Evolutionary conservation across 2,329 filamentous ascomycete genomes (phyloP).

Genomic region (Curvularia sp.): DNA sequence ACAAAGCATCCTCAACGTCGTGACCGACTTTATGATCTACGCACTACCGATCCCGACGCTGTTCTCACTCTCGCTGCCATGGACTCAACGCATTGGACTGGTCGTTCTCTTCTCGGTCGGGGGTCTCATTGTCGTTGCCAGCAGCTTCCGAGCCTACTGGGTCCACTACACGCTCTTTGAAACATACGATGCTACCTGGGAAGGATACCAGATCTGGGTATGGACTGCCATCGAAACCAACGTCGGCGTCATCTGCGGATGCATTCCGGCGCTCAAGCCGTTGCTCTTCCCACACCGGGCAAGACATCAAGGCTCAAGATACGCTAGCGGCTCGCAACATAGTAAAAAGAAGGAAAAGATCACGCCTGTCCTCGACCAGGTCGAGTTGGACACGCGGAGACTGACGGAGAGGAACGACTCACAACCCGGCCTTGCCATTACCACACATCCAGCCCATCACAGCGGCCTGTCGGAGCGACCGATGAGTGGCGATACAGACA

Average conservation of each 20-base stretch:
- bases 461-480: conserved; percentile 35
- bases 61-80: conserved; percentile 55
- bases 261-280: conserved; percentile 55
- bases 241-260: conserved; percentile 55
- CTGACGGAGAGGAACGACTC: conserved; percentile 39
- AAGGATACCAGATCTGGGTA: conserved; percentile 53
- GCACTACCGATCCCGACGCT: conserved; percentile 57
- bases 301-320: conserved; percentile 39
- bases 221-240: conserved; percentile 56
- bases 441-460: conserved; percentile 23
- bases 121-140: conserved; percentile 56
- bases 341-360: conserved; percentile 44
- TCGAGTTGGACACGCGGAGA: conserved; percentile 46
- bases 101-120: conserved; percentile 55
- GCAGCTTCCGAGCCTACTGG: conserved; percentile 57
- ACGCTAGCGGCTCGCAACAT: conserved; percentile 41
- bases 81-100: conserved; percentile 54
- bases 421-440: conserved; percentile 30
- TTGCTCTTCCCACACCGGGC: conserved; percentile 48
- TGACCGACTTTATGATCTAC: conserved; percentile 57
- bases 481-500: conserved; percentile 46
- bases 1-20: conserved; percentile 54
- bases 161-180: conserved; percentile 55
- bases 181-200: conserved; percentile 58
- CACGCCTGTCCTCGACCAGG: conserved; percentile 42